A percentile compares a stretch with the other conserved stretches of the same genome.
phyloP scores from a whole-genome alignment of 176 grass and related monocot genomes.

The Thalia dealbata region DNA sequence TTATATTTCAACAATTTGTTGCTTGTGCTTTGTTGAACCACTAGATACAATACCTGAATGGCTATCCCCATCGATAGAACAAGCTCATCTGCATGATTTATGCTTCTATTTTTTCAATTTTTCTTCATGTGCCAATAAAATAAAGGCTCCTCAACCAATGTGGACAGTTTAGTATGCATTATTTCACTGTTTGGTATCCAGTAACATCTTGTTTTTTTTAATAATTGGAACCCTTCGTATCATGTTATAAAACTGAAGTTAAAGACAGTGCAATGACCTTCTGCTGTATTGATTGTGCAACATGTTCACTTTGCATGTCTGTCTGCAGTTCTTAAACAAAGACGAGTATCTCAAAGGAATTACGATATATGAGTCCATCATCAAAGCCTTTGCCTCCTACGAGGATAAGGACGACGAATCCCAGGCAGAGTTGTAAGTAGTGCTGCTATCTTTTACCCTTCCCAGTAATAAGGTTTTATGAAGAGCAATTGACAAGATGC shows the following conservation, averaged over 20 bases:
- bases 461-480: neutral
- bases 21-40: neutral
- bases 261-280: neutral
- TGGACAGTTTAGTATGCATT: neutral
- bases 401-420: slow-evolving; percentile 35
- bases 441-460: neutral
- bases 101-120: neutral
- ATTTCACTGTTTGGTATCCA: neutral
- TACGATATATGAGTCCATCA: slow-evolving; percentile 60
- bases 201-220: neutral
- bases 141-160: neutral
- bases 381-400: slow-evolving; percentile 45
- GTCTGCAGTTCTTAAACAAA: slow-evolving; percentile 68
- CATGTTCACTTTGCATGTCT: neutral
- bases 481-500: neutral
- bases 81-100: neutral
- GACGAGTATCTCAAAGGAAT: slow-evolving; percentile 87
- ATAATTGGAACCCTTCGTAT: neutral
- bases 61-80: neutral
- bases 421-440: slow-evolving; percentile 55
- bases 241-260: too few relatives aligned
- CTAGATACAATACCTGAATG: neutral
- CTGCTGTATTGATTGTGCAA: neutral
- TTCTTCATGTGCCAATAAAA: neutral
- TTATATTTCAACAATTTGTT: neutral